Base-by-base conservation (phyloP, 345 rosid species). In the Populus tremula region DNA sequence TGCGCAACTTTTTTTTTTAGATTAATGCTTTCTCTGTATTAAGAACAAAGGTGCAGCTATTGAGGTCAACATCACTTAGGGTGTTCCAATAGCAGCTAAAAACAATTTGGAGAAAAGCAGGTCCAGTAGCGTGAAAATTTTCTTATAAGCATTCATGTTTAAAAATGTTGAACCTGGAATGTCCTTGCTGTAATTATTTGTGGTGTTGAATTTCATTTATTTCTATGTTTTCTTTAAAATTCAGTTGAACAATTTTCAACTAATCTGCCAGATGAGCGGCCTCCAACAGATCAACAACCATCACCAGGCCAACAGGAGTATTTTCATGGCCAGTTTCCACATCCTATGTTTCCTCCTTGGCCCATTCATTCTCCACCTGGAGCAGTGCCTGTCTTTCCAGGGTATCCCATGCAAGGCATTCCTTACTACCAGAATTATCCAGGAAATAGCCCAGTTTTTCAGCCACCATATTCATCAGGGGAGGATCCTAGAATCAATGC, bases 301-400 rank as follows among this genome's bases (percentile, higher is more conserved):
- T 85, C 85, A 71, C 85, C 87, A 2, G 89, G 81, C 23, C 81
- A 79, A 66, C 91, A 82, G 73, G 98, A 91, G 76, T 84, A 89
- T 84, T 83, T 85, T 80, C 94, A 87, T 79, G 92, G 90, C 66
- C 98, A 90, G 77, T 90, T 86, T 87, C 96, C 90, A 7, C 90
- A 87, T 74, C 90, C 88, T 39, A 80, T 96, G 89, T 92, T 87
- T 76, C 87, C 98, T 71, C 89, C 90, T 6, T 93, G 98, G 99
- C 92, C 93, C 74, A 84, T 93, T 69, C 97, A 93, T 80, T 91
- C 99, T 64, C 96, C 94, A 50, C 91, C 98, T 0, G 99, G 98
- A 59, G 78, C 92, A 47, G 84, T 87, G 47, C 92, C 95, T 70
- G 83, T 86, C 43, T 93, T 87, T 84, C 99, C 89, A 85, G 97